These are phyloP conservation scores for Cerioporus squamosus DNA, from an alignment of 1,284 basidiomycete genomes.

Conservation along the genomic window DNA sequence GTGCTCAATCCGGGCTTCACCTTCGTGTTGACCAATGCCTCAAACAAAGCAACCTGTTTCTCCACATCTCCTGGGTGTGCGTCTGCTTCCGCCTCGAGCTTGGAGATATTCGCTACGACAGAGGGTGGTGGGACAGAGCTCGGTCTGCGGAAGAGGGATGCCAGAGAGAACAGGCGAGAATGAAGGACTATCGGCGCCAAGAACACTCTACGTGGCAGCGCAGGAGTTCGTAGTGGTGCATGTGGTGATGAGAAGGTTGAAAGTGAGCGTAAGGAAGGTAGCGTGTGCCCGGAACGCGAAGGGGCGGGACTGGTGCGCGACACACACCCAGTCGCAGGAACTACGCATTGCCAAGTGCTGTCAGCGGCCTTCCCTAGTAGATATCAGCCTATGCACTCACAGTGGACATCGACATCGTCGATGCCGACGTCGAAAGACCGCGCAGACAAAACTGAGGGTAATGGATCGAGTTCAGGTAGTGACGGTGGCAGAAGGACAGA, in stretches of 20 bases:
- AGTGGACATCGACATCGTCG: constrained; percentile 22
- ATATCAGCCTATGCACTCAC: background rate
- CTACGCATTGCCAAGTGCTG: constrained; percentile 17
- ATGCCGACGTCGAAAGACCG: constrained; percentile 11
- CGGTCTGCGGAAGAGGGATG: constrained; percentile 56
- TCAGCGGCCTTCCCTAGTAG: background rate
- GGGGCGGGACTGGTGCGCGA: constrained; percentile 34
- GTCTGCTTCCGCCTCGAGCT: constrained; percentile 77
- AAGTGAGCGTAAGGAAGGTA: constrained; percentile 32
- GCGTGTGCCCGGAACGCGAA: constrained; percentile 27
- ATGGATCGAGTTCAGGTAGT: background rate
- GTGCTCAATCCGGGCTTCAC: constrained; percentile 71
- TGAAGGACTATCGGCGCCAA: constrained; percentile 10
- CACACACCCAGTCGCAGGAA: constrained; percentile 34
- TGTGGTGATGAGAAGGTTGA: constrained; percentile 22
- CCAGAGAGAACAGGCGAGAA: constrained; percentile 45
- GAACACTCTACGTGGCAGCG: constrained; percentile 8
- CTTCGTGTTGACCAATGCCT: constrained; percentile 65
- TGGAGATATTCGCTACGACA: constrained; percentile 68
- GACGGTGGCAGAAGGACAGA: constrained; percentile 8
- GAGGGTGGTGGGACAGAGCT: constrained; percentile 60
- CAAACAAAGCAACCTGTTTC: constrained; percentile 73
- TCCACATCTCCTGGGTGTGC: constrained; percentile 66
- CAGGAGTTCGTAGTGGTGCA: constrained; percentile 1
- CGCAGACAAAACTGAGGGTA: background rate